These are phyloP conservation scores for Colletotrichum sp. DNA, from an alignment of 2,329 filamentous ascomycete species.

Conservation along the genomic window DNA sequence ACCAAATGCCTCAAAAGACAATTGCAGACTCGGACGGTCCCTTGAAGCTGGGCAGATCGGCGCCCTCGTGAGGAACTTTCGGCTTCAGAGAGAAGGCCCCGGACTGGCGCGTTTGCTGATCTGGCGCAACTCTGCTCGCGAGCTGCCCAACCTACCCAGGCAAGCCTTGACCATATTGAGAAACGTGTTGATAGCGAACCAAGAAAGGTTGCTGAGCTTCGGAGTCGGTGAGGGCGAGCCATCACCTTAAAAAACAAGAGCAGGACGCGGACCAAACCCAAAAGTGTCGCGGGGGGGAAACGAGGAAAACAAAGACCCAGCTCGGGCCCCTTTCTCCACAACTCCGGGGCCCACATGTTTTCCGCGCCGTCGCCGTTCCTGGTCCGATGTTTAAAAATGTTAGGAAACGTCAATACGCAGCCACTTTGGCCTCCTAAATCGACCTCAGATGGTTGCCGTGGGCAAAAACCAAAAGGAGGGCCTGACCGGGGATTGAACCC, in stretches of 20 bases:
- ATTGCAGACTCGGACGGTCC: not conserved
- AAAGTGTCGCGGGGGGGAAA: not conserved
- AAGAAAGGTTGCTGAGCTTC: not conserved
- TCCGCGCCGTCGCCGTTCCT: not conserved
- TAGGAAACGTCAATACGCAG: not conserved
- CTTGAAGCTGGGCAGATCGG: not conserved
- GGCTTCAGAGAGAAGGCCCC: not conserved
- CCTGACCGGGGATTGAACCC: slow-evolving; percentile 35
- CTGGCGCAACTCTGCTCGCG: not conserved
- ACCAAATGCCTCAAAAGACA: not conserved
- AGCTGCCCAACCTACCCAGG: not conserved
- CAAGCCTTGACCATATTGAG: not conserved
- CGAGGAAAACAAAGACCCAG: not conserved
- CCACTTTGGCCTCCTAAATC: not conserved
- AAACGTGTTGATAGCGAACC: not conserved
- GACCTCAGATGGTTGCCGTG: not conserved
- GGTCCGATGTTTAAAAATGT: not conserved
- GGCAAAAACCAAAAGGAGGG: not conserved
- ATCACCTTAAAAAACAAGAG: not conserved
- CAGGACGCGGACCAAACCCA: not conserved
- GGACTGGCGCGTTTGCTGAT: not conserved
- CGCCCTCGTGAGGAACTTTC: not conserved
- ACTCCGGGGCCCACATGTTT: not conserved
- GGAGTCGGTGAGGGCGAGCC: not conserved
- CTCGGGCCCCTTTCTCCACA: not conserved